Conservation (phyloP, 177 flowering plant genomes). For the Vitis hybrid region DNA sequence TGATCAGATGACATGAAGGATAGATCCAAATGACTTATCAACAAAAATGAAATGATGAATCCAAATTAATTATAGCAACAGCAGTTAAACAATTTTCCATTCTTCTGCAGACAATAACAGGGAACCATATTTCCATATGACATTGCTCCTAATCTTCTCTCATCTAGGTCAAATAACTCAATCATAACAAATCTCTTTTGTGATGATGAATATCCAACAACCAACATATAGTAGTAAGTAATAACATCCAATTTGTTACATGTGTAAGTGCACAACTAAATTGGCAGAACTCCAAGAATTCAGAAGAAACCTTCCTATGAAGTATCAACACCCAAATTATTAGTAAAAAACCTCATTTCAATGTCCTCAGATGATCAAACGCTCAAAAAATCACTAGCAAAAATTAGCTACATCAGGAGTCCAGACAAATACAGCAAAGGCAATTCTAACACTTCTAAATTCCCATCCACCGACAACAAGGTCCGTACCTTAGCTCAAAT, state of each 20-base stretch:
- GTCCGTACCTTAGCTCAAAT: slow-evolving; percentile 63
- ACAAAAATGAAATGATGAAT: too few relatives aligned
- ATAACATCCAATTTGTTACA: neutral
- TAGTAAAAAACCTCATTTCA: neutral
- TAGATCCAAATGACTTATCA: too few relatives aligned
- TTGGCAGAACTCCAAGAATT: neutral
- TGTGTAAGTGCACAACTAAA: neutral
- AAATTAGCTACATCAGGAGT: too few relatives aligned
- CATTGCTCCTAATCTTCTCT: too few relatives aligned
- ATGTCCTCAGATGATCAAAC: neutral
- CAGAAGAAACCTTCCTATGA: neutral
- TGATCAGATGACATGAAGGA: too few relatives aligned
- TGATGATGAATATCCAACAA: neutral
- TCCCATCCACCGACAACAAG: neutral
- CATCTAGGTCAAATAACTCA: too few relatives aligned
- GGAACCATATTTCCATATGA: too few relatives aligned
- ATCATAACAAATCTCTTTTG: neutral
- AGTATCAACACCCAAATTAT: neutral
- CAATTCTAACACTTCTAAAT: too few relatives aligned
- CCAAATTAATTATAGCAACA: too few relatives aligned
- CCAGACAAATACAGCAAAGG: too few relatives aligned
- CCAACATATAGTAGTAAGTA: neutral
- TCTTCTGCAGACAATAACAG: too few relatives aligned
- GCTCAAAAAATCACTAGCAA: neutral
- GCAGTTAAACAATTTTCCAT: too few relatives aligned